These are phyloP conservation scores for Alternaria incomplexa DNA, from an alignment of 2,329 filamentous ascomycete species.

Conservation along the genomic window DNA sequence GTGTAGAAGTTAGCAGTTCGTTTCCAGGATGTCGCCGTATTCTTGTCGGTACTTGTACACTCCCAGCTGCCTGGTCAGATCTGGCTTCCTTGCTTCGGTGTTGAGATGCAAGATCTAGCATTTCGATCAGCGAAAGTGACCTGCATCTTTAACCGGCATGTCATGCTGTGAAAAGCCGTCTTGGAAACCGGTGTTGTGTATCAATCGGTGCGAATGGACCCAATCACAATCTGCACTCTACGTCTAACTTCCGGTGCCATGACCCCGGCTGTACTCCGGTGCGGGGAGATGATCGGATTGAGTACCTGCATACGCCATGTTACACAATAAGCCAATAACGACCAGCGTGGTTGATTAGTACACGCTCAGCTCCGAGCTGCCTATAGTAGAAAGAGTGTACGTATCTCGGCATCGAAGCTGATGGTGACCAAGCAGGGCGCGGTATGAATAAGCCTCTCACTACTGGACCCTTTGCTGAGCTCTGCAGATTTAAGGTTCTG, in stretches of 20 bases:
- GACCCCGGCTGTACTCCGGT: slow-evolving; percentile 2
- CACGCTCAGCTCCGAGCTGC: background rate
- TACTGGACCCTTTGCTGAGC: background rate
- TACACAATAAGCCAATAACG: background rate
- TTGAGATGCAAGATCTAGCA: background rate
- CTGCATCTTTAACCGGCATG: background rate
- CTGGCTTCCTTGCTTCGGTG: background rate
- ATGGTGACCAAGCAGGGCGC: background rate
- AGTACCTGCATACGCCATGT: slow-evolving; percentile 7
- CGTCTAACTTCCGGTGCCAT: background rate
- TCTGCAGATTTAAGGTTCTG: background rate
- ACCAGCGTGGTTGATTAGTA: background rate
- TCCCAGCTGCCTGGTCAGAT: background rate
- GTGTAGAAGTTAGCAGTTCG: background rate
- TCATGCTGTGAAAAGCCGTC: background rate
- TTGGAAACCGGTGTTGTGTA: background rate
- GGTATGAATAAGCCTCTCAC: background rate
- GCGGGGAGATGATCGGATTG: slow-evolving; percentile 6
- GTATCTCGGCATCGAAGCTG: background rate
- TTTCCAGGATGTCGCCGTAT: background rate
- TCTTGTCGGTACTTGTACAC: background rate
- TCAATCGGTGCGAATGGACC: background rate
- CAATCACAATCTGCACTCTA: background rate
- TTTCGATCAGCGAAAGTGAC: background rate
- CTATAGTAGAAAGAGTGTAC: background rate